These are phyloP conservation scores for Blepharisma stoltei DNA, from an alignment of 73 alveolate species.

Conservation along the genomic window DNA sequence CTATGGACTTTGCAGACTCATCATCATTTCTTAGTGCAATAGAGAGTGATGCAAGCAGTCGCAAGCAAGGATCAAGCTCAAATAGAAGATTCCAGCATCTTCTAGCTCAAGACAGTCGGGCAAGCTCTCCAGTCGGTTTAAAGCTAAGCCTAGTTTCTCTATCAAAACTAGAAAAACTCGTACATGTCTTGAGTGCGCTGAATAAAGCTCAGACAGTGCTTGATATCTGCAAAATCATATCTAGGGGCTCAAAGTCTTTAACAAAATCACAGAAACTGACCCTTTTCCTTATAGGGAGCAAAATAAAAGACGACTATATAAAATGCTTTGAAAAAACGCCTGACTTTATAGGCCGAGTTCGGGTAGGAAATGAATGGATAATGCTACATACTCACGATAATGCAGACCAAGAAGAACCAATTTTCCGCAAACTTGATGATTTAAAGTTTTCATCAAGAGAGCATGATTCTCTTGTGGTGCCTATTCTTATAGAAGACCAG, in stretches of 20 bases:
- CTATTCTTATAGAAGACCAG: neutral
- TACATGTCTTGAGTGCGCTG: neutral
- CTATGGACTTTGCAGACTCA: neutral
- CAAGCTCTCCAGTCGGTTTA: neutral
- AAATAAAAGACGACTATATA: neutral
- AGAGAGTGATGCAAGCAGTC: neutral
- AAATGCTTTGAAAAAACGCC: neutral
- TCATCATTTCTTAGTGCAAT: neutral
- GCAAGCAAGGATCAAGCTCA: too few species aligned
- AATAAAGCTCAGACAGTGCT: neutral
- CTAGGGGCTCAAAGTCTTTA: neutral
- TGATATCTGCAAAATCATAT: neutral
- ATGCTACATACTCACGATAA: constrained; percentile 9
- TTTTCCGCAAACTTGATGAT: constrained; percentile 3
- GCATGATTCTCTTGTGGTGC: neutral
- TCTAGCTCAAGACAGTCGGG: too few species aligned
- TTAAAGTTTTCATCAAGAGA: constrained; percentile 7
- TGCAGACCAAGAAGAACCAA: constrained; percentile 19
- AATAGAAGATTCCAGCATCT: too few species aligned
- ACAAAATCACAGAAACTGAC: neutral
- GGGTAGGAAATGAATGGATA: constrained; percentile 3
- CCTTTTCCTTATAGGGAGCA: neutral
- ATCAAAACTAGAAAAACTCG: neutral
- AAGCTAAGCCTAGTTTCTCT: neutral
- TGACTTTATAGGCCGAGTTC: constrained; percentile 11